phyloP scores from a whole-genome alignment of 148 eudicot species.

The Amaranthus cruentus region DNA sequence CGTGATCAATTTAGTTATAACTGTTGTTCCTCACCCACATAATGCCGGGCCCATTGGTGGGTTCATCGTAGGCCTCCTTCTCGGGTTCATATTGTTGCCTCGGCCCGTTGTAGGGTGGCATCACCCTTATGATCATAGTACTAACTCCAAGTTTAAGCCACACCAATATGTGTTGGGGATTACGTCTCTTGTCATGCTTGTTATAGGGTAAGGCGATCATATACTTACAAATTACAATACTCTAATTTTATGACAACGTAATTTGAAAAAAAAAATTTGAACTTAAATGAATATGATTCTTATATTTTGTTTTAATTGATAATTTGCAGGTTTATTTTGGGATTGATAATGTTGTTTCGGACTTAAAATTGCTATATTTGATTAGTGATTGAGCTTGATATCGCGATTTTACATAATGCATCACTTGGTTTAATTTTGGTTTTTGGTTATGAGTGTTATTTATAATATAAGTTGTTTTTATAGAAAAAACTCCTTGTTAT shows the following conservation, averaged over 20 bases:
- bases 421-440: too few species aligned
- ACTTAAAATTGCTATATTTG: not conserved
- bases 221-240: not conserved
- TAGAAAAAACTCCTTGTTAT: too few species aligned
- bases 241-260: not conserved
- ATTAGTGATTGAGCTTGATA: not conserved
- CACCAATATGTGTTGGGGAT: conserved; percentile 53
- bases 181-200: conserved; percentile 46
- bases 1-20: conserved; percentile 48
- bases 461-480: too few species aligned
- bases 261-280: not conserved
- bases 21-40: conserved; percentile 64
- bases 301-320: not conserved
- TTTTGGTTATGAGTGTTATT: too few species aligned
- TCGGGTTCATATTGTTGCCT: conserved; percentile 63
- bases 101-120: conserved; percentile 61
- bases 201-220: conserved; percentile 50
- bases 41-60: conserved; percentile 56
- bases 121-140: conserved; percentile 29
- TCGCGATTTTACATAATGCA: too few species aligned
- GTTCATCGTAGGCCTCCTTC: conserved; percentile 61
- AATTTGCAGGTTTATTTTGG: conserved; percentile 45
- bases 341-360: conserved; percentile 57
- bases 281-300: too few species aligned
- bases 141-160: conserved; percentile 51